These are phyloP conservation scores for Chrysoporthe cubensis DNA, from an alignment of 2,329 filamentous ascomycete species.

Conservation along the genomic window DNA sequence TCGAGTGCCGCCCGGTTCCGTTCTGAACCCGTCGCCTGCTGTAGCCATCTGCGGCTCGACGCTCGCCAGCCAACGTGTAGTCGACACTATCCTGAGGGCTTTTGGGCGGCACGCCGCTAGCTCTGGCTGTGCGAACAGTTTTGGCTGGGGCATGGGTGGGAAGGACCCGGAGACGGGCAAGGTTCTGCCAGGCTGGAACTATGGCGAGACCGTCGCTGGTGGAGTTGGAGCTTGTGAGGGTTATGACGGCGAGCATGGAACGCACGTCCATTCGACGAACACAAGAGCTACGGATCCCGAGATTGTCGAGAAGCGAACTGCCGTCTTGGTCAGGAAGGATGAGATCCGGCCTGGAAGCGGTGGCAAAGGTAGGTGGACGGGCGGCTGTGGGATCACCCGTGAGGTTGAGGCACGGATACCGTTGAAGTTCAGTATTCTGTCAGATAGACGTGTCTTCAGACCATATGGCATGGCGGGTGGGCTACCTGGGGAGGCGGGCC, in stretches of 20 bases:
- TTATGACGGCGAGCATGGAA: constrained; percentile 35
- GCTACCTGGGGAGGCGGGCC: constrained; percentile 32
- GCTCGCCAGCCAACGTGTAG: constrained; percentile 27
- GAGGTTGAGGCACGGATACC: constrained; percentile 40
- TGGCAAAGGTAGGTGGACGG: constrained; percentile 35
- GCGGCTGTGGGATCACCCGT: constrained; percentile 39
- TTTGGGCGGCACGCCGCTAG: constrained; percentile 30
- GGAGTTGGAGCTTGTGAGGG: constrained; percentile 38
- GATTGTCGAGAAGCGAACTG: constrained; percentile 40
- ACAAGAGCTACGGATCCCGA: constrained; percentile 37
- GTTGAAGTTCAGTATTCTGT: constrained; percentile 42
- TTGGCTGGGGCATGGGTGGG: constrained; percentile 31
- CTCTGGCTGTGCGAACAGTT: constrained; percentile 30
- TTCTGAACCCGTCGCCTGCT: constrained; percentile 39
- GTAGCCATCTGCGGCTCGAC: constrained; percentile 33
- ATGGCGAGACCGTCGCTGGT: constrained; percentile 39
- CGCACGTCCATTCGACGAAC: constrained; percentile 38
- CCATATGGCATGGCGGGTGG: constrained; percentile 43
- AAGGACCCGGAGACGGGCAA: constrained; percentile 28
- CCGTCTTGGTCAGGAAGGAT: constrained; percentile 38
- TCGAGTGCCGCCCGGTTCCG: constrained; percentile 36
- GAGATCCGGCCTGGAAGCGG: constrained; percentile 36
- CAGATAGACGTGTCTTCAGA: constrained; percentile 38
- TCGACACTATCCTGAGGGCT: constrained; percentile 30
- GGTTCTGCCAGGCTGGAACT: constrained; percentile 33